phyloP scores from a whole-genome alignment of 2,329 filamentous ascomycete species.

The Cladorrhinum sp. region DNA sequence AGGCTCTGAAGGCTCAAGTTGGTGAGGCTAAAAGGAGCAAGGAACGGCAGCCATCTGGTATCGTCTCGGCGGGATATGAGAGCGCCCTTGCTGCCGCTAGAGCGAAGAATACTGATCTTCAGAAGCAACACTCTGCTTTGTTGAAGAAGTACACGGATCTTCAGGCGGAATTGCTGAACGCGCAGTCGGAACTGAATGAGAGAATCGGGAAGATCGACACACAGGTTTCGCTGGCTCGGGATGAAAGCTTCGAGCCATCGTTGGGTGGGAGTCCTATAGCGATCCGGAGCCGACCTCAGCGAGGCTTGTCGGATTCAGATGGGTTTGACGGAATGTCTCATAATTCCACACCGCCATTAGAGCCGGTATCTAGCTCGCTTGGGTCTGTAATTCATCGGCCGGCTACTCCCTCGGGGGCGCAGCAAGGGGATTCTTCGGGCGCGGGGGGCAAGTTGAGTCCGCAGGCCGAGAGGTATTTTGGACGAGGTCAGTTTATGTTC shows the following conservation, averaged over 20 bases:
- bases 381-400: constrained; percentile 33
- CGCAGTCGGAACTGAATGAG: constrained; percentile 37
- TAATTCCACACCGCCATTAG: constrained; percentile 44
- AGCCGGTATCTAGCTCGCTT: constrained; percentile 32
- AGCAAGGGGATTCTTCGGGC: constrained; percentile 14
- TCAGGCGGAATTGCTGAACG: constrained; percentile 49
- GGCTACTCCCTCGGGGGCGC: constrained; percentile 37
- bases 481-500: constrained; percentile 40
- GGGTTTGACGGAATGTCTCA: constrained; percentile 40
- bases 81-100: constrained; percentile 49
- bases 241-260: constrained; percentile 29
- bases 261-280: constrained; percentile 38
- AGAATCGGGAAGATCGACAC: constrained; percentile 3
- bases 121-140: constrained; percentile 49
- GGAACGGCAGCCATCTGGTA: constrained; percentile 21
- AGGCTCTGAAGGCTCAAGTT: constrained; percentile 45
- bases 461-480: constrained; percentile 40
- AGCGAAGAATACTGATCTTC: constrained; percentile 52
- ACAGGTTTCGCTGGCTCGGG: not conserved
- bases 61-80: constrained; percentile 41
- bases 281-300: constrained; percentile 37
- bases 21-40: constrained; percentile 34
- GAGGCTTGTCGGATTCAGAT: constrained; percentile 46
- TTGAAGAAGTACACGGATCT: constrained; percentile 51
- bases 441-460: constrained; percentile 32